Evolutionary conservation across 2,329 filamentous ascomycete genomes (phyloP).

Genomic region (Colletotrichum orchidophilum): DNA sequence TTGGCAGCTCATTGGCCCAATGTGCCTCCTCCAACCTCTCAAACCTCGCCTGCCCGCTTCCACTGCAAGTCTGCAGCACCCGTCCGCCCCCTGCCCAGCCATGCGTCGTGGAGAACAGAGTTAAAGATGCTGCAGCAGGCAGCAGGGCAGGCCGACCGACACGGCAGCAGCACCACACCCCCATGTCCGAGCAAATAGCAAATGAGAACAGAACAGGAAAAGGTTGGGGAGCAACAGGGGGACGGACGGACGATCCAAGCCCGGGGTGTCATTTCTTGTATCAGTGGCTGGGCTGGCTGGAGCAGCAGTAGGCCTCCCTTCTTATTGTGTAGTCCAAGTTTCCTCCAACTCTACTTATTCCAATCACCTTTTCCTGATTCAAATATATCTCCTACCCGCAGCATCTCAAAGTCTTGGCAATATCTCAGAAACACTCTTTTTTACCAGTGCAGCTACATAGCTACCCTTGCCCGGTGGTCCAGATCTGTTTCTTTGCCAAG

Average conservation of each 20-base stretch:
- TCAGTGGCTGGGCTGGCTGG: slow-evolving; percentile 3
- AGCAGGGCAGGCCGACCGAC: not conserved
- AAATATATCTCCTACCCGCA: slow-evolving; percentile 20
- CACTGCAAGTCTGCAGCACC: too few relatives aligned
- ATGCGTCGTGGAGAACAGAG: slow-evolving; percentile 13
- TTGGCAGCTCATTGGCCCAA: not conserved
- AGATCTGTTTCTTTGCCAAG: not conserved
- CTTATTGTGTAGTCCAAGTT: not conserved
- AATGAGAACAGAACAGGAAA: not conserved
- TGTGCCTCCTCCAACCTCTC: not conserved
- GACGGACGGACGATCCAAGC: not conserved
- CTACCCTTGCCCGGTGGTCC: not conserved
- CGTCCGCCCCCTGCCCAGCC: slow-evolving; percentile 9
- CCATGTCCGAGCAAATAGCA: slow-evolving; percentile 13
- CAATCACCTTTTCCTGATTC: not conserved
- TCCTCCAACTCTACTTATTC: not conserved
- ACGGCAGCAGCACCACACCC: too few relatives aligned
- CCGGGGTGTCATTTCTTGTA: not conserved
- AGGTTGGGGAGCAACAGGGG: not conserved
- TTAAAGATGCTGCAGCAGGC: slow-evolving; percentile 4
- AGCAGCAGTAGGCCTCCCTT: slow-evolving; percentile 14
- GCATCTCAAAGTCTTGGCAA: slow-evolving; percentile 19
- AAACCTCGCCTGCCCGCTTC: slow-evolving; percentile 14
- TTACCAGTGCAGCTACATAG: not conserved
- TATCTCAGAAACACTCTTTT: not conserved